Evolutionary conservation across 768 basidiomycete genomes (phyloP), one percentile per base, ranked within the genome.

Genomic region (Naganishia vaughanmartiniae): DNA sequence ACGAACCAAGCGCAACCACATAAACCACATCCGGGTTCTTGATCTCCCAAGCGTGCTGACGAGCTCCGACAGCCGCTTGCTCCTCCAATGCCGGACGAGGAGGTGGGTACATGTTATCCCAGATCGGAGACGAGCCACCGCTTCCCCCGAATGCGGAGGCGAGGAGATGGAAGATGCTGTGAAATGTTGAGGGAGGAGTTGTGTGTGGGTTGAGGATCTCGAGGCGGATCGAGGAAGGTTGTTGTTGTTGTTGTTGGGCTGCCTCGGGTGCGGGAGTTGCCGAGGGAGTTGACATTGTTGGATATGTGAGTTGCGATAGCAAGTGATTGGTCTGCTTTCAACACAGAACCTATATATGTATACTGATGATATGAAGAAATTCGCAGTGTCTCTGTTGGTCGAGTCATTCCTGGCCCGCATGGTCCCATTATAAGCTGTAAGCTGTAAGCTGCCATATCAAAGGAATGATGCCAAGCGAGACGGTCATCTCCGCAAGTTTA

Each of bases 101-200:
- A 26, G 42, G 60, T 26, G 60, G 60, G 60, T 63, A 63, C 60
- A 63, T 63, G 60, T 63, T 34, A 17, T 26, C 24, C 39, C 36
- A 63, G 15, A 63, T 63, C 39, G 60, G 42, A 9, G 42, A 42
- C 15, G 42, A 42, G 42, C 42, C 26, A 10, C 60, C 39, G 60
- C 28, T 26, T 2, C 34, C 21, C 4, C 60, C 60, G 26, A 63
- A 63, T 26, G 60, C 60, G n/a, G 60, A 34, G 42, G 24, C 4
- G 26, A 63, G 42, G 11, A 63, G 39, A 6, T 63, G 26, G 26
- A 45, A 63, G 39, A 63, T 34, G 36, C n/a, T 42, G 60, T 26
- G 19, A 21, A 63, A 63, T 15, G 24, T 39, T 28, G 60, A 14
- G 2, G 3, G 2, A 17, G 60, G 36, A n/a, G 60, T 63, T 39